Evolutionary conservation across 108 stramenopile species (phyloP).

Genomic region (Nitzschia putrida): DNA sequence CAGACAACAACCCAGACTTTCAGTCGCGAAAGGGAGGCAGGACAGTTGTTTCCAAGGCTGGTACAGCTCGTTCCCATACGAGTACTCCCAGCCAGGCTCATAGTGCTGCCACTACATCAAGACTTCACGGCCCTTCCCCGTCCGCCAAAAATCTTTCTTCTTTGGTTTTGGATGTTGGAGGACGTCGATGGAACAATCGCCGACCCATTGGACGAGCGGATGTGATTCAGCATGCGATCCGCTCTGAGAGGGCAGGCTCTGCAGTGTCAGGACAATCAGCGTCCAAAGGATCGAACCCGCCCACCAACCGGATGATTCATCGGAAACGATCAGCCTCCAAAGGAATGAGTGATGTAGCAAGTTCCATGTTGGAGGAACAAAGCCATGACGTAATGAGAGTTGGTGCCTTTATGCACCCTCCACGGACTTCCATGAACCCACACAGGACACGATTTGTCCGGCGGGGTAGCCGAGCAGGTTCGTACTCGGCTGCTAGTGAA

Average conservation of each 20-base stretch:
- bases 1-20: conserved; percentile 47
- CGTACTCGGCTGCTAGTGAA: conserved; percentile 20
- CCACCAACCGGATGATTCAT: neutral
- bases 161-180: conserved; percentile 43
- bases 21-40: conserved; percentile 11
- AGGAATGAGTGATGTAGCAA: conserved; percentile 50
- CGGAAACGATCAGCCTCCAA: conserved; percentile 9
- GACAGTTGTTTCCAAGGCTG: conserved; percentile 12
- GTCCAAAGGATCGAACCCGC: neutral
- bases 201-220: conserved; percentile 44
- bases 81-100: conserved; percentile 11
- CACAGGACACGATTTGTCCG: conserved; percentile 6
- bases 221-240: conserved; percentile 34
- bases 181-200: conserved; percentile 41
- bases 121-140: conserved; percentile 5
- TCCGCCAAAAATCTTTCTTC: conserved; percentile 25
- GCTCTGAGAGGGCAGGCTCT: conserved; percentile 12
- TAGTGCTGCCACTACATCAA: conserved; percentile 46
- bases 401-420: neutral
- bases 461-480: conserved; percentile 18
- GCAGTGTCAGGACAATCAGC: neutral
- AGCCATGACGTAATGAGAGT: conserved; percentile 8
- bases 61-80: conserved; percentile 3
- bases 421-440: neutral
- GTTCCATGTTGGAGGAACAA: conserved; percentile 36